A percentile compares a stretch with the other conserved stretches of the same genome.
Conservation (phyloP, 192 early-diverging fungal species). For the Mortierella claussenii region DNA sequence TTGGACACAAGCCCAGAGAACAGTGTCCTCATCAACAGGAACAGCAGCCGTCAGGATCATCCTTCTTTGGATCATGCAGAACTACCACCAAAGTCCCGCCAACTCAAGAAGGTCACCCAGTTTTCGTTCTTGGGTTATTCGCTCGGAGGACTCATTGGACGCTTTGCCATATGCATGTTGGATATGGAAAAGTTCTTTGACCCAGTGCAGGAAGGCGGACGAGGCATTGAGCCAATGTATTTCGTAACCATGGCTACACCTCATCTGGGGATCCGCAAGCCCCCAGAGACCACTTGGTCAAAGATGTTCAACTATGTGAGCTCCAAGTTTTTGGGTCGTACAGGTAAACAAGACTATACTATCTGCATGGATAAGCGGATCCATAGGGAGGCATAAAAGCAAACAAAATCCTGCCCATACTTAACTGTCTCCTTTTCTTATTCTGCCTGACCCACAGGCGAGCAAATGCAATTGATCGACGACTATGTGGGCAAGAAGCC, state of each 20-base stretch:
- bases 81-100: background rate
- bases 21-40: conserved; percentile 6
- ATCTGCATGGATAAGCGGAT: background rate
- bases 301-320: conserved; percentile 56
- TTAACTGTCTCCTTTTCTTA: background rate
- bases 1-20: background rate
- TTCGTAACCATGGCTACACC: conserved; percentile 70
- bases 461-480: conserved; percentile 60
- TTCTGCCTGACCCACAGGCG: conserved; percentile 12
- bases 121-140: conserved; percentile 67
- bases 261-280: conserved; percentile 61
- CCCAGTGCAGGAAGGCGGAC: conserved; percentile 20
- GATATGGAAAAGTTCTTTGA: conserved; percentile 61
- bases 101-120: conserved; percentile 35
- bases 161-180: conserved; percentile 62
- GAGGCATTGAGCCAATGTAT: conserved; percentile 53
- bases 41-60: conserved; percentile 13
- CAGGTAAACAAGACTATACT: conserved; percentile 38
- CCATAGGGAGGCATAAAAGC: background rate
- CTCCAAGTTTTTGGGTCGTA: conserved; percentile 55
- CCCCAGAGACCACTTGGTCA: conserved; percentile 14
- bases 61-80: background rate
- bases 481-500: conserved; percentile 47
- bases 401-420: background rate
- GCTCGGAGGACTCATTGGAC: conserved; percentile 64